Base-by-base conservation (phyloP, 352 stramenopile species). In the Phytopythium vexans region DNA sequence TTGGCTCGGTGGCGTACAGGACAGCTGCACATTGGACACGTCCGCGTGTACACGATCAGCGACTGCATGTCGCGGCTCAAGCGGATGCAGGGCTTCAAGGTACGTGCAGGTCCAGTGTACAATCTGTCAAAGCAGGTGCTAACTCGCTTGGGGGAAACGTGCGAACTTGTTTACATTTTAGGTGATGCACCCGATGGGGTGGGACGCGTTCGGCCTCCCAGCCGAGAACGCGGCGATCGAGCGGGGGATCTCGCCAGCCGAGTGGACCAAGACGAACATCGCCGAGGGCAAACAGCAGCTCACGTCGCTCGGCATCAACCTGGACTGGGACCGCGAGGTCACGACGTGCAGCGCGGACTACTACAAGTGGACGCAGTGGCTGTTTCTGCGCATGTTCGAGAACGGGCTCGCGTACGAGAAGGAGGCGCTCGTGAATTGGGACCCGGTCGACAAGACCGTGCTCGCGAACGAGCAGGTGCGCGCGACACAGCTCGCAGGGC, bases 281-380 rank as follows among this genome's bases (percentile, higher is more conserved):
- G 89, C 77, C 34, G 94, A 96, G 60, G 98, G 98, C 56, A 98
- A 98, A 69, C 55, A 76, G 40, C 97, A 99, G 68, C 82, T 99
- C 41, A 77, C 98, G 72, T 88, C 88, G 57, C 81, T 99, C 14
- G 97, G 97, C 8, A 99, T 99, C 56, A 82, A 65, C 9, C 98
- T 99, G 64, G 94, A 99, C 82, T 99, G 97, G 97, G 87, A 98
- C 31, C 78, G 86, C 8, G 98, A 99, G 62, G 66, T 99, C 41
- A 96, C 94, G 8, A 99, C 97, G 31, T 99, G 96, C 41, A 76
- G 97, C 52, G 63, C 91, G 7, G 88, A 97, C 41, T 99, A 99
- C 74, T 98, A 99, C 60, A 97, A 97, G 68, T 99, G 97, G 97
- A 99, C 98, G 14, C 98, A 99, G 70, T 99, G 97, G 97, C 89